These are phyloP conservation scores for Tubosaeta sp. DNA, from an alignment of 768 basidiomycete species.

Conservation along the genomic window DNA sequence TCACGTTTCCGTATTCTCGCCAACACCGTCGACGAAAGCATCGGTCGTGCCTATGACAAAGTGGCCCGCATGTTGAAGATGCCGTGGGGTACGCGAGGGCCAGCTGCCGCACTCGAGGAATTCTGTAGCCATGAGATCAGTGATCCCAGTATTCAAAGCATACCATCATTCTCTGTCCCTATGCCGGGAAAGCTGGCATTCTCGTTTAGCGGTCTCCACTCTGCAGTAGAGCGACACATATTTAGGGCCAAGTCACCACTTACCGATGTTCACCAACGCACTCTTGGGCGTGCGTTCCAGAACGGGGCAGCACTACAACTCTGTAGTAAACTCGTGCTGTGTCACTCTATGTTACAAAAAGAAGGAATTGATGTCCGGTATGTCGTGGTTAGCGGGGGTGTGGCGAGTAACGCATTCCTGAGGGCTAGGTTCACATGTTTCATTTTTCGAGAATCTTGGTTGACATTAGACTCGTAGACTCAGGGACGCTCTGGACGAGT, in stretches of 20 bases:
- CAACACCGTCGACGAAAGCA: constrained; percentile 67
- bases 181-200: constrained; percentile 58
- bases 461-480: constrained; percentile 28
- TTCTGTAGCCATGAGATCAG: constrained; percentile 44
- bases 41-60: constrained; percentile 84
- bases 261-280: constrained; percentile 28
- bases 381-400: constrained; percentile 87
- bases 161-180: constrained; percentile 44
- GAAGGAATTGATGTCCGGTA: constrained; percentile 45
- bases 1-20: constrained; percentile 65
- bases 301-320: constrained; percentile 66
- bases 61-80: constrained; percentile 67
- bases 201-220: constrained; percentile 78
- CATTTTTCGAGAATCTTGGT: neutral
- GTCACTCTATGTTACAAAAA: constrained; percentile 39
- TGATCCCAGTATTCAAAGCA: constrained; percentile 22
- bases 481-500: constrained; percentile 23
- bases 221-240: constrained; percentile 60
- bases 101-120: constrained; percentile 77
- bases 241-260: constrained; percentile 31
- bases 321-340: constrained; percentile 57
- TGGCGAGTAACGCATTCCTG: constrained; percentile 80
- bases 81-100: constrained; percentile 57
- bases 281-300: constrained; percentile 72
- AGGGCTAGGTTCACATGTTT: constrained; percentile 49